These are phyloP conservation scores for Begonia peltatifolia DNA, from an alignment of 306 rosid species.

Conservation along the genomic window DNA sequence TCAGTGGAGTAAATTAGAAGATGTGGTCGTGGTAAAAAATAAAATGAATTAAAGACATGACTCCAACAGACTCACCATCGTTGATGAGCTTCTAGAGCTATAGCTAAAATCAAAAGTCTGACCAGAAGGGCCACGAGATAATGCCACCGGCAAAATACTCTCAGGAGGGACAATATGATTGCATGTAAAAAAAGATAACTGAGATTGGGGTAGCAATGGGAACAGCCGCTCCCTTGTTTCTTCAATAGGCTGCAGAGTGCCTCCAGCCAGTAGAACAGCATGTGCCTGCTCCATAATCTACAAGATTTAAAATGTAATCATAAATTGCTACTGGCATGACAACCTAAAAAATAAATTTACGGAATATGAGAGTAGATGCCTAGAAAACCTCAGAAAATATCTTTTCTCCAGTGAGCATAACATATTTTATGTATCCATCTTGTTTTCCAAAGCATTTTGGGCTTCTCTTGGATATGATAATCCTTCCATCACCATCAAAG, in stretches of 20 bases:
- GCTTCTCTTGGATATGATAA: constrained; percentile 58
- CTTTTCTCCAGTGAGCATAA: constrained; percentile 85
- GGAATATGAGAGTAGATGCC: constrained; percentile 8
- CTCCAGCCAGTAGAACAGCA: constrained; percentile 81
- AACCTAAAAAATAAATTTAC: too few species aligned
- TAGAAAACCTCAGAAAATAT: constrained; percentile 77
- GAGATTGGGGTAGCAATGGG: constrained; percentile 49
- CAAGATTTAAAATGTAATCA: constrained; percentile 11
- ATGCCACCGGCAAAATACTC: constrained; percentile 72
- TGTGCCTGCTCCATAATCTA: constrained; percentile 80
- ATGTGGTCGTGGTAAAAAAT: too few species aligned
- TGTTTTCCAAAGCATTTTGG: constrained; percentile 24
- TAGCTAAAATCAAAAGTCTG: constrained; percentile 80
- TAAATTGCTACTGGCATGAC: too few species aligned
- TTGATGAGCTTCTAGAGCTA: constrained; percentile 51
- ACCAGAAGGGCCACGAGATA: constrained; percentile 78
- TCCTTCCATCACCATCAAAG: constrained; percentile 69
- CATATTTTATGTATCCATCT: constrained; percentile 67
- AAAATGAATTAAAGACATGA: too few species aligned
- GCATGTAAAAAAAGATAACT: constrained; percentile 76
- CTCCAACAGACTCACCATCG: constrained; percentile 26
- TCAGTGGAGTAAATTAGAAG: too few species aligned
- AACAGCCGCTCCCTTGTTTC: constrained; percentile 87
- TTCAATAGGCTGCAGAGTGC: constrained; percentile 89
- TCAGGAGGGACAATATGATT: constrained; percentile 81